phyloP scores from a whole-genome alignment of 106 monocot genomes.

The Agapanthus africanus region DNA sequence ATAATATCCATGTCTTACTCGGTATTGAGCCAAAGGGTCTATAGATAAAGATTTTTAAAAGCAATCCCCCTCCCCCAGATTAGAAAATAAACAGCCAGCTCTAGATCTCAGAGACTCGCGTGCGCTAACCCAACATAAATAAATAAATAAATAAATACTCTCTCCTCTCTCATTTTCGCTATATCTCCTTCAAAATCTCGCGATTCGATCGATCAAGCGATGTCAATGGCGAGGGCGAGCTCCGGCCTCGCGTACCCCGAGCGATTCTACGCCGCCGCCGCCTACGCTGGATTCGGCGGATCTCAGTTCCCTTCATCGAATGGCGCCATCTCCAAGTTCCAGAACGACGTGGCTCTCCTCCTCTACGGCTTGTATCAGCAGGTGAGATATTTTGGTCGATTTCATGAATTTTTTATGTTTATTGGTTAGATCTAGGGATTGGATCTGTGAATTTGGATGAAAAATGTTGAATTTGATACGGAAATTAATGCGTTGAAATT shows the following conservation, averaged over 20 bases:
- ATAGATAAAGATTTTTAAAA: no score
- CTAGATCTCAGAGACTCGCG: no score
- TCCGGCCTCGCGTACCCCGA: slow-evolving; percentile 51
- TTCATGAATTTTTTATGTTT: neutral
- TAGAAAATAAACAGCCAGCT: no score
- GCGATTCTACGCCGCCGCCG: slow-evolving; percentile 43
- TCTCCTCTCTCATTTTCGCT: no score
- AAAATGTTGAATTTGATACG: neutral
- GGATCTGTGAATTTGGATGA: neutral
- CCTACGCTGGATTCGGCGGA: slow-evolving; percentile 37
- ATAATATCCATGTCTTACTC: no score
- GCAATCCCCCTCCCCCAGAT: no score
- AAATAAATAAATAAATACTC: no score
- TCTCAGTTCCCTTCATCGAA: neutral
- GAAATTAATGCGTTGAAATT: neutral
- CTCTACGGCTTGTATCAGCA: slow-evolving; percentile 46
- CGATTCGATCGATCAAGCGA: neutral
- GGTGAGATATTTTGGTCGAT: slow-evolving; percentile 6
- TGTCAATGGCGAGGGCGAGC: slow-evolving; percentile 23
- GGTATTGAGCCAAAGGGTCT: no score
- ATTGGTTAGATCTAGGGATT: neutral
- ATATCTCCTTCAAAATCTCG: no score
- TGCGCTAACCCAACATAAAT: no score
- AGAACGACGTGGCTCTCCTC: slow-evolving; percentile 39
- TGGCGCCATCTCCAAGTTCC: slow-evolving; percentile 26